Evolutionary conservation across 225 moss, liverwort and hornwort species (phyloP).

Genomic region (Rhytidiadelphus loreus): DNA sequence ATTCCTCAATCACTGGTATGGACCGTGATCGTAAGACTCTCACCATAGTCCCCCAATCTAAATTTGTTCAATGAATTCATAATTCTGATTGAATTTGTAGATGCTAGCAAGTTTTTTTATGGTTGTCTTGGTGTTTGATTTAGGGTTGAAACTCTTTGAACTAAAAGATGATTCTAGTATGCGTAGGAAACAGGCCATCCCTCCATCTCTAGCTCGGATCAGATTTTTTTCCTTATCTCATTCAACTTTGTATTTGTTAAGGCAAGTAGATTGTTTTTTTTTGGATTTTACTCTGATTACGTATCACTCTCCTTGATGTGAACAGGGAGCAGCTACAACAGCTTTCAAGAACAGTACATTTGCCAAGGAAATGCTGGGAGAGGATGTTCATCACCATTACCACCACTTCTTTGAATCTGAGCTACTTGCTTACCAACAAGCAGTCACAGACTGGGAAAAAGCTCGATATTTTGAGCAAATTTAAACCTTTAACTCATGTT

Average conservation of each 20-base stretch:
- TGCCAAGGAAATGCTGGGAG: slow-evolving; percentile 75
- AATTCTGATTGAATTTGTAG: neutral
- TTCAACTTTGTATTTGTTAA: neutral
- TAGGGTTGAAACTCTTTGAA: neutral
- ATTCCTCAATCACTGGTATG: slow-evolving; percentile 77
- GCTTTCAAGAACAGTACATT: slow-evolving; percentile 64
- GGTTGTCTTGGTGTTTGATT: neutral
- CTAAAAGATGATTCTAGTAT: neutral
- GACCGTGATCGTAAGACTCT: neutral
- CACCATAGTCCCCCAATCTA: neutral
- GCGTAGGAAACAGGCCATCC: neutral
- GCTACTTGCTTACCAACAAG: slow-evolving; percentile 51
- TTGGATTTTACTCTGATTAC: neutral
- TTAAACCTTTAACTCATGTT: neutral
- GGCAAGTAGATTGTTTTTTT: neutral
- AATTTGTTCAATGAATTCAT: neutral
- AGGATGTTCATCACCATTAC: slow-evolving; percentile 90
- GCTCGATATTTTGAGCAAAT: slow-evolving; percentile 97
- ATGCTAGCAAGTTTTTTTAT: too few species aligned
- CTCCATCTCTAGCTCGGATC: too few species aligned
- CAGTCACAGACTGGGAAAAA: slow-evolving; percentile 95
- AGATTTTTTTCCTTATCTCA: neutral
- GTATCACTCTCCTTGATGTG: neutral
- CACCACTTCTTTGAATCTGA: slow-evolving; percentile 74
- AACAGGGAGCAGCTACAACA: slow-evolving; percentile 55